These are phyloP conservation scores for Daedaleopsis sinensis DNA, from an alignment of 768 basidiomycete species.

Conservation along the genomic window DNA sequence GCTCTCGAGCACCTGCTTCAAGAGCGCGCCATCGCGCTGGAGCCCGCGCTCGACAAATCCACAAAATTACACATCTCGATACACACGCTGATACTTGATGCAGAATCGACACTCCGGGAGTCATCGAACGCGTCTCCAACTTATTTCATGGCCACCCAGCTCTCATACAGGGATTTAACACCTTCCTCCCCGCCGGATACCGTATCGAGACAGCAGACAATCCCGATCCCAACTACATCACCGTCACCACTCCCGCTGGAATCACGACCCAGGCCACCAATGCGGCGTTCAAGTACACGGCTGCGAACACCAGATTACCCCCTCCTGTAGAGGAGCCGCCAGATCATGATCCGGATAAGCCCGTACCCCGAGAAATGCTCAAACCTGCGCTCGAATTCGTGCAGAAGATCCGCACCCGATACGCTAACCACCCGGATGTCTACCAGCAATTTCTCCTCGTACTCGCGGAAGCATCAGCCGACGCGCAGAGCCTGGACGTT, in stretches of 20 bases:
- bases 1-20: too few species aligned
- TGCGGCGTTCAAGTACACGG: slow-evolving; percentile 18
- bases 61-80: too few species aligned
- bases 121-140: too few species aligned
- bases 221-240: slow-evolving; percentile 66
- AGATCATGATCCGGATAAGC: slow-evolving; percentile 3
- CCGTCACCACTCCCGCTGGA: slow-evolving; percentile 77
- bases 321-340: neutral
- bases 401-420: slow-evolving; percentile 94
- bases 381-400: slow-evolving; percentile 92
- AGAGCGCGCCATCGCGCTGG: too few species aligned
- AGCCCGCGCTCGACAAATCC: too few species aligned
- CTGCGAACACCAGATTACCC: slow-evolving; percentile 14
- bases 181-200: too few species aligned
- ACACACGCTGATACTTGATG: too few species aligned
- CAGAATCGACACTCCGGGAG: too few species aligned
- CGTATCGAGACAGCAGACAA: slow-evolving; percentile 79
- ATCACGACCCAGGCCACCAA: slow-evolving; percentile 41
- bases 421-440: slow-evolving; percentile 76
- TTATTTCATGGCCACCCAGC: too few species aligned
- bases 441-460: slow-evolving; percentile 82
- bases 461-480: slow-evolving; percentile 52
- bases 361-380: slow-evolving; percentile 36
- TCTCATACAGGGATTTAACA: too few species aligned
- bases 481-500: slow-evolving; percentile 42